Percentiles rank a stretch among this genome's conserved stretches.
Evolutionary conservation across 2,329 filamentous ascomycete species (phyloP).

Genomic region (Ophiostoma triangulosporum): DNA sequence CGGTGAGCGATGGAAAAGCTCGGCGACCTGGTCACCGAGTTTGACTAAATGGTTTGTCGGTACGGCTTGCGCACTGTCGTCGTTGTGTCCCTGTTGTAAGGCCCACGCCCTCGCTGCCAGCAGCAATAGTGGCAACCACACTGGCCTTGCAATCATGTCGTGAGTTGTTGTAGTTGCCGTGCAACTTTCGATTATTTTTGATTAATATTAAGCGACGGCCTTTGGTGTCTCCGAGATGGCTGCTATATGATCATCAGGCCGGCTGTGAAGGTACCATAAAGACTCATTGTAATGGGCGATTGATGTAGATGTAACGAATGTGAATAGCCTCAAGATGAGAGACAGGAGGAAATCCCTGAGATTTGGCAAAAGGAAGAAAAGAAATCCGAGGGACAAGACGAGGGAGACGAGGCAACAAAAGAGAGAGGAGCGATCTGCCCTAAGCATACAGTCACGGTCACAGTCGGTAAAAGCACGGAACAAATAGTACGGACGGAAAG

Average conservation of each 20-base stretch:
- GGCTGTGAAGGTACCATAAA: neutral
- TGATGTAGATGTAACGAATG: neutral
- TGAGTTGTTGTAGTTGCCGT: neutral
- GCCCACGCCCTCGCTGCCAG: neutral
- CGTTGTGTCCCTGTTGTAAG: neutral
- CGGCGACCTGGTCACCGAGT: neutral
- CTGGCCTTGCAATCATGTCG: neutral
- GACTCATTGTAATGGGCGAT: neutral
- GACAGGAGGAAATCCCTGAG: neutral
- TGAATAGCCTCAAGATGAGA: neutral
- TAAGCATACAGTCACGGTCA: neutral
- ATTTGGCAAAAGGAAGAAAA: constrained; percentile 7
- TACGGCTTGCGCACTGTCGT: neutral
- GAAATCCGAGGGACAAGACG: constrained; percentile 13
- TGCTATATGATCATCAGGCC: neutral
- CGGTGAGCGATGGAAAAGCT: neutral
- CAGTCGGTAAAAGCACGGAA: neutral
- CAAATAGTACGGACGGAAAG: neutral
- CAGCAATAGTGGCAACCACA: neutral
- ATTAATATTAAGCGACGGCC: neutral
- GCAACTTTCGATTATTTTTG: neutral
- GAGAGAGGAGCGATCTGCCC: constrained; percentile 10
- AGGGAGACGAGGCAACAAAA: constrained; percentile 10
- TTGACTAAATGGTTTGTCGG: neutral
- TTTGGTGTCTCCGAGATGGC: neutral